Evolutionary conservation across 345 rosid genomes (phyloP), one percentile per base, ranked within the genome.

Genomic region (Arabidopsis arenosa): DNA sequence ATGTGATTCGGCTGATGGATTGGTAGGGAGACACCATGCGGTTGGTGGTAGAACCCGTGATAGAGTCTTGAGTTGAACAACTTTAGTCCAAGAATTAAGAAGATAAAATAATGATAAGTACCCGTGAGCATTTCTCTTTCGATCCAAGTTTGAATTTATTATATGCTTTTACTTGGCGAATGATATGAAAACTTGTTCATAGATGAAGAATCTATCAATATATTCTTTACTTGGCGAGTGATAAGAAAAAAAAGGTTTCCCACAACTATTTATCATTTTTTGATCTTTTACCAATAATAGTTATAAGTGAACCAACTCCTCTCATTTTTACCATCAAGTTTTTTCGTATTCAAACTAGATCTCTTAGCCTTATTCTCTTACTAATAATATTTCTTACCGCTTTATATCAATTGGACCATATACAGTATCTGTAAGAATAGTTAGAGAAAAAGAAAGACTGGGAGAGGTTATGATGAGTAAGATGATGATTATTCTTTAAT

Each of bases 401-500:
- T 70, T 45, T 18, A 26, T 35, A 58, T 47, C 33, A 70, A 3
- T 57, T 70, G 45, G 56, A 33, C 9, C 54, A 51, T n/a, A 23
- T 3, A 18, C 21, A 18, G 21, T 18, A 45, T 45, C 14, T 23
- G 54, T 28, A 57, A 57, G 9, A 70, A 53, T 30, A 73, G 45
- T 32, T 63, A 7, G 55, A 63, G 33, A 54, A 63, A 64, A 32
- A 9, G 58, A 57, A 48, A 36, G 3, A 58, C 26, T 23, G 61
- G n/a, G 4, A 47, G 51, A 57, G 61, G 68, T 39, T 75, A 75
- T 67, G 14, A 75, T 67, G 73, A 75, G 73, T 74, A 26, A 36
- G 8, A 28, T 47, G 41, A 75, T 75, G 53, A 75, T 75, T 67
- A 28, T 36, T 17, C 15, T 67, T 39, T 58, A 58, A 49, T 12